Conservation (phyloP, 2,329 filamentous ascomycete species). For the Sporothrix pseudoabietina region DNA sequence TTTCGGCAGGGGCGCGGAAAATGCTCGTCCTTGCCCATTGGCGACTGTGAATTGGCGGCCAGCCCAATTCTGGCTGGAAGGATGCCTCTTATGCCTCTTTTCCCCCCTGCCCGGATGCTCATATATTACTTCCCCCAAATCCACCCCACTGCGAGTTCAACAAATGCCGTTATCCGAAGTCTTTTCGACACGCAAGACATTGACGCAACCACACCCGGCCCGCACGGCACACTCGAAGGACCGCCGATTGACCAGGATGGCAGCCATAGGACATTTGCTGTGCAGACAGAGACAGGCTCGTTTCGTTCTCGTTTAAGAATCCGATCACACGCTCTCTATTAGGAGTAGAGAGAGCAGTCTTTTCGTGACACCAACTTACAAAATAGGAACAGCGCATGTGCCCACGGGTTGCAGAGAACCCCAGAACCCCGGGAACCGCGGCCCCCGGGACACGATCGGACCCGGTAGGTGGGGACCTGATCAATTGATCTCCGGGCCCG, state of each 20-base stretch:
- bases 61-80: not conserved
- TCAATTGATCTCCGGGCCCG: constrained; percentile 6
- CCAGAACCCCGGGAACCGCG: not conserved
- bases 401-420: no score
- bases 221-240: not conserved
- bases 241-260: not conserved
- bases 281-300: not conserved
- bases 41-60: no score
- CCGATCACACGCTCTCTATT: not conserved
- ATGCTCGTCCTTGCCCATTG: not conserved
- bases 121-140: not conserved
- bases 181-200: not conserved
- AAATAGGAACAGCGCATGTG: not conserved
- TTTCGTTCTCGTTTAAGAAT: not conserved
- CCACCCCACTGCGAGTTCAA: not conserved
- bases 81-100: not conserved
- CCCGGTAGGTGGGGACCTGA: not conserved
- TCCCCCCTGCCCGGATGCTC: not conserved
- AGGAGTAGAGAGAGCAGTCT: not conserved
- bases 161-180: not conserved
- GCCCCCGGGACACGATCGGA: not conserved
- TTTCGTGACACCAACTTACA: not conserved
- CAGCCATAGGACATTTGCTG: not conserved
- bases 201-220: not conserved
- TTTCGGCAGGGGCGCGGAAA: not conserved